Evolutionary conservation across 1,139 yeast genomes (phyloP).

Genomic region (Yamadazyma membranifaciens): DNA sequence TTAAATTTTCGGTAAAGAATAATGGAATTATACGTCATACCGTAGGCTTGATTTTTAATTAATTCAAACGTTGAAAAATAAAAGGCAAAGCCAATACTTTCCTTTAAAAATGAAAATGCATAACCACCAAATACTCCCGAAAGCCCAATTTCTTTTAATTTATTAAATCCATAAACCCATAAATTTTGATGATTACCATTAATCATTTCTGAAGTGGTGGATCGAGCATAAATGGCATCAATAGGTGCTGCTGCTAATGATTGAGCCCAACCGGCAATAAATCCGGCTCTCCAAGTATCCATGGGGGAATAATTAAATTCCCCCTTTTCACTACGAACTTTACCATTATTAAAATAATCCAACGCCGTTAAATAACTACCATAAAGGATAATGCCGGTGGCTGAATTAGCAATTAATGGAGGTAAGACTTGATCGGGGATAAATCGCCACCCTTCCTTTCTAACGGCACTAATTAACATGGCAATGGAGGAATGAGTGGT

Average conservation of each 20-base stretch:
- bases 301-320: conserved; percentile 24
- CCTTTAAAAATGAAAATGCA: conserved; percentile 72
- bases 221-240: conserved; percentile 85
- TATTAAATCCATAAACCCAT: conserved; percentile 73
- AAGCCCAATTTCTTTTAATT: conserved; percentile 70
- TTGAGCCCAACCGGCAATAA: conserved; percentile 81
- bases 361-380: conserved; percentile 69
- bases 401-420: conserved; percentile 82
- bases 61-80: conserved; percentile 84
- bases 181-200: conserved; percentile 67
- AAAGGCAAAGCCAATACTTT: conserved; percentile 80
- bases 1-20: conserved; percentile 36
- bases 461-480: conserved; percentile 65
- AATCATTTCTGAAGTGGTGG: conserved; percentile 70
- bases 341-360: conserved; percentile 24
- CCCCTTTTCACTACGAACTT: conserved; percentile 8
- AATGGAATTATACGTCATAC: conserved; percentile 58
- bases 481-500: conserved; percentile 79
- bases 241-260: conserved; percentile 93
- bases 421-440: conserved; percentile 84
- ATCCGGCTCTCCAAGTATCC: conserved; percentile 79
- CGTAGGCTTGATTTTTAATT: conserved; percentile 68
- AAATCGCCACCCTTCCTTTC: conserved; percentile 81
- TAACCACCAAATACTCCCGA: conserved; percentile 91
- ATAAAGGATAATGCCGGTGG: conserved; percentile 81